Percentiles rank a stretch among this genome's conserved stretches.
These are phyloP conservation scores for Xylaria sp. DNA, from an alignment of 2,329 filamentous ascomycete species.

Conservation along the genomic window DNA sequence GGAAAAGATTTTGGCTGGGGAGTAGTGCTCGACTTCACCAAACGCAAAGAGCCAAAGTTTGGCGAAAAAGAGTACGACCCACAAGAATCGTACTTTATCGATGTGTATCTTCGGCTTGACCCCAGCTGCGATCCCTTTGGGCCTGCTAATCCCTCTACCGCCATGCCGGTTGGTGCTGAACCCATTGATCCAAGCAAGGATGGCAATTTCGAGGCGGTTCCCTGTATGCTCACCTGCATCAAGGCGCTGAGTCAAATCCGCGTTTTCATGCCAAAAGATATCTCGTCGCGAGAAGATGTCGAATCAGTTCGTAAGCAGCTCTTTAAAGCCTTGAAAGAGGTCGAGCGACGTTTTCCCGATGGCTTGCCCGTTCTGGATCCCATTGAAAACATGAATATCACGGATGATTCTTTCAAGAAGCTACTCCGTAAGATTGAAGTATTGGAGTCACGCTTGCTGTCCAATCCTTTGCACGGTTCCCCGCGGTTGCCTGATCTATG, in stretches of 20 bases:
- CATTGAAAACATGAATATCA: constrained; percentile 95
- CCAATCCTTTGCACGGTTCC: constrained; percentile 92
- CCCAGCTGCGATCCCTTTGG: constrained; percentile 61
- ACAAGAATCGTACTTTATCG: constrained; percentile 83
- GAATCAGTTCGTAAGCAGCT: constrained; percentile 74
- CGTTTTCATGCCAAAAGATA: constrained; percentile 82
- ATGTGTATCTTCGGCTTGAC: constrained; percentile 77
- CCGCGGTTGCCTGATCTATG: constrained; percentile 86
- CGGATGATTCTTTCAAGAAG: constrained; percentile 92
- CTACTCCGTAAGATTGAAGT: constrained; percentile 96
- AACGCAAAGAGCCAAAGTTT: constrained; percentile 73
- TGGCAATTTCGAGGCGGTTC: constrained; percentile 82
- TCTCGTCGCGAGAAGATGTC: constrained; percentile 73
- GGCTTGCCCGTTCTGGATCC: constrained; percentile 90
- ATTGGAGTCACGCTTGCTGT: constrained; percentile 86
- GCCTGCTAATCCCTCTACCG: constrained; percentile 51
- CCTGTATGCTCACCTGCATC: constrained; percentile 86
- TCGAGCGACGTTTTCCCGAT: constrained; percentile 89
- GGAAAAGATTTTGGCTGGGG: constrained; percentile 95
- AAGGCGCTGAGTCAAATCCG: constrained; percentile 86
- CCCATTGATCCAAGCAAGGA: constrained; percentile 72
- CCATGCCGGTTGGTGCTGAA: constrained; percentile 72
- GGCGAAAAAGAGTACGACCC: constrained; percentile 75
- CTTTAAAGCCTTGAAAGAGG: constrained; percentile 77
- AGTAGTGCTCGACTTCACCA: constrained; percentile 79